Evolutionary conservation across 192 early-diverging fungal species (phyloP), one percentile per base, ranked within the genome.

Genomic region (Backusella psychrophila): DNA sequence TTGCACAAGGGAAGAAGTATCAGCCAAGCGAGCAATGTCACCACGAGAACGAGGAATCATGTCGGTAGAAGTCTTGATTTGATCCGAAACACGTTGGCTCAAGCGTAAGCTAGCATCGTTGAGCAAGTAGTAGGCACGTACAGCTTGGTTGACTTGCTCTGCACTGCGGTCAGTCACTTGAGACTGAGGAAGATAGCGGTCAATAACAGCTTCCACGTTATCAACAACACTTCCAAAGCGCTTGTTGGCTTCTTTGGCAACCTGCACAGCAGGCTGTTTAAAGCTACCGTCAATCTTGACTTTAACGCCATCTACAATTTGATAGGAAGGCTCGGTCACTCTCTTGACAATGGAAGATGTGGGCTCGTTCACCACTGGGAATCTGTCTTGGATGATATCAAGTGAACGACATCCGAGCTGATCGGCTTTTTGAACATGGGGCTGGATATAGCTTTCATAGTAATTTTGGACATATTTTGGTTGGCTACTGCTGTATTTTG

Each of bases 361-460:
- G 63, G 91, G 88, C 73, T 87, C 81, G 35, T 78, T 85, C 41
- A 93, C 84, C 52, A 90, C 86, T 4, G 93, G 93, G 82, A 90
- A 90, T 52, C 77, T 83, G 6, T 73, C 75, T 70, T 92, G 91
- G 36, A 94, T 71, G n/a, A 87, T 52, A 70, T 90, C 90, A 26
- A 94, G 85, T 5, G 91, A 90, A 42, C 86, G 83, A 23, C 85
- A 87, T 52, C 89, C 91, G 21, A 91, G 81, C 21, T 87, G 77
- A 69, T 94, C 91, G 9, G 88, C 87, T 26, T 83, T 85, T 59
- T 81, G 77, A 33, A 93, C 78, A 42, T 90, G 91, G 56, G 83
- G 81, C 76, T 89, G 89, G 36, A 93, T 71, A 41, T 80, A 80
- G 34, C 23, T 76, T 39, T 80, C 42, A 76, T 80, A 80, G 56